Evolutionary conservation across 2,329 filamentous ascomycete species (phyloP), one percentile per base, ranked within the genome.

Genomic region (Malbranchea zuffiana): DNA sequence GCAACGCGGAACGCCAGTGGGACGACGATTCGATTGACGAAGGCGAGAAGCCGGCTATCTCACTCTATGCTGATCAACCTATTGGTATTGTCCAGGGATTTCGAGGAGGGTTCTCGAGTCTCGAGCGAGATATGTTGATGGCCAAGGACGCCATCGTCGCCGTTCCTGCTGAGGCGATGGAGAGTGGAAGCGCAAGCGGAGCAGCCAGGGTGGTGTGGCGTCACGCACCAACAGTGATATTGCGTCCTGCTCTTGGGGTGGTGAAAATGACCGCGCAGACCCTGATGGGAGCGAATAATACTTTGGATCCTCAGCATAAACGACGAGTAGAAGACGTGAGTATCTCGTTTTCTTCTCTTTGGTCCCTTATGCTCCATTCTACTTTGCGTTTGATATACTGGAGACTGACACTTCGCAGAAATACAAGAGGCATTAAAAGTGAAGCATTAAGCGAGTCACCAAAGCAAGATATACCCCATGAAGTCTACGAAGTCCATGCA

Each of bases 61-160:
- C 83, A 6, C 73, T 88, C 2, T 98, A 98, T 53, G 90, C 92
- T 0, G 83, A 96, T 49, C 90, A 96, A 54, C 92, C 92, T 1
- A 75, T 90, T 2, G 84, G 84, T 1, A 82, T 98, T 2, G 70
- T 88, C 3, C 83, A 92, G 49, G 90, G 90, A 3, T 66, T 98
- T 11, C 73, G 82, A 2, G 82, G 82, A 8, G 90, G 86, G 3
- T 88, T 87, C 50, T 68, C 78, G 18, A 83, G 86, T 36, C 69
- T 98, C 18, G 78, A 87, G 43, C 75, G 86, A 21, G 92, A 98
- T 57, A 67, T 98, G n/a, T 71, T 88, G 25, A 68, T 87, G 29
- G 84, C 90, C 0, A 71, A 80, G 39, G 86, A 98, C 60, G 90
- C 88, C 6, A 85, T 98, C 40, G 88, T 98, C 50, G 90, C 88